phyloP scores from a whole-genome alignment of 106 monocot species.

The Phalaenopsis equestris region DNA sequence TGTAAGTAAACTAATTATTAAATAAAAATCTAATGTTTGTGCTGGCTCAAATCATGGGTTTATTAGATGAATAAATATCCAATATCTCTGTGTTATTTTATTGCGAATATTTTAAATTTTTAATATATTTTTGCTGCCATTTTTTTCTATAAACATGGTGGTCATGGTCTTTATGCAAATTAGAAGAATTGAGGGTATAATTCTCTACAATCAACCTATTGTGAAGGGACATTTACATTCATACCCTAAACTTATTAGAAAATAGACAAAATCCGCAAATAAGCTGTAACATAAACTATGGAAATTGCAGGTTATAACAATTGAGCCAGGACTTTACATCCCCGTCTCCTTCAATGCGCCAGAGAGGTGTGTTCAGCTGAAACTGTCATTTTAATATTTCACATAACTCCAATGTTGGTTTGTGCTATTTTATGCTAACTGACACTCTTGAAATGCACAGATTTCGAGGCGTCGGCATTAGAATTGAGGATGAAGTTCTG shows the following conservation, averaged over 20 bases:
- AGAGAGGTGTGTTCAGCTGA: constrained; percentile 30
- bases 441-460: constrained; percentile 18
- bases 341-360: constrained; percentile 47
- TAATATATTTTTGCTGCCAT: too few species aligned
- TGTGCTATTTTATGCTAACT: not conserved
- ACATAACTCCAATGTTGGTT: not conserved
- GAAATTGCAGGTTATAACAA: constrained; percentile 70
- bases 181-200: too few species aligned
- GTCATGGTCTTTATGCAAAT: too few species aligned
- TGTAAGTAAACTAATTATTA: constrained; percentile 43
- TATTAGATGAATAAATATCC: too few species aligned
- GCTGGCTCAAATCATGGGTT: too few species aligned
- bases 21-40: too few species aligned
- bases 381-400: not conserved
- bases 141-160: too few species aligned
- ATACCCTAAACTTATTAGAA: too few species aligned
- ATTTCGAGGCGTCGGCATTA: constrained; percentile 72
- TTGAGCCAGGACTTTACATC: constrained; percentile 93
- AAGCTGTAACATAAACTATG: not conserved
- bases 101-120: too few species aligned
- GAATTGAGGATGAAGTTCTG: constrained; percentile 95
- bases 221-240: too few species aligned
- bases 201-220: too few species aligned
- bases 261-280: not conserved
- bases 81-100: too few species aligned